Conservation (phyloP, 2,329 filamentous ascomycete species). For the Exophiala oligosperma region DNA sequence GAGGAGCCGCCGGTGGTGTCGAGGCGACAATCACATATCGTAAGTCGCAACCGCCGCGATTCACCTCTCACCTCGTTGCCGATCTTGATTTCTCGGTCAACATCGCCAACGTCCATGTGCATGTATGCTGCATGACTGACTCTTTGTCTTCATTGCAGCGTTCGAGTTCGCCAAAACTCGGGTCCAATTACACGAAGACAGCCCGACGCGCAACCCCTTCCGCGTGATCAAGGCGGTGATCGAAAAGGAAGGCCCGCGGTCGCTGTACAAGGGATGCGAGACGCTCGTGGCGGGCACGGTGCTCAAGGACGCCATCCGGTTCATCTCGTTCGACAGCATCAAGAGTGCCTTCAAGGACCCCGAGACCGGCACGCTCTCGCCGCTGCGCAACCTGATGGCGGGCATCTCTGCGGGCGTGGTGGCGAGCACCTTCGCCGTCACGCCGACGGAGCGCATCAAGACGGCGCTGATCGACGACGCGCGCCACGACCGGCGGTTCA, state of each 20-base stretch:
- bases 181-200: slow-evolving; percentile 52
- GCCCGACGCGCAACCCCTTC: slow-evolving; percentile 58
- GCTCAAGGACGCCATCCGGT: slow-evolving; percentile 66
- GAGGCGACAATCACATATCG: slow-evolving; percentile 51
- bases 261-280: slow-evolving; percentile 64
- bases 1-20: slow-evolving; percentile 54
- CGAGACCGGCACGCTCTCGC: slow-evolving; percentile 57
- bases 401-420: slow-evolving; percentile 65
- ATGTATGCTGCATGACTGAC: too few relatives aligned
- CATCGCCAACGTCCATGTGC: not conserved
- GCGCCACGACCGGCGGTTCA: slow-evolving; percentile 47
- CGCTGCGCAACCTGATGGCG: slow-evolving; percentile 58
- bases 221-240: slow-evolving; percentile 56
- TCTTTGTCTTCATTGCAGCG: slow-evolving; percentile 37
- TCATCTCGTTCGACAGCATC: slow-evolving; percentile 66
- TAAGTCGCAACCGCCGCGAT: slow-evolving; percentile 9
- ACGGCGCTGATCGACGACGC: slow-evolving; percentile 67
- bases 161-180: slow-evolving; percentile 69
- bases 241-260: slow-evolving; percentile 55
- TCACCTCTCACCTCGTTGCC: not conserved
- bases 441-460: slow-evolving; percentile 68
- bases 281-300: slow-evolving; percentile 62
- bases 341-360: slow-evolving; percentile 54
- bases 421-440: slow-evolving; percentile 64
- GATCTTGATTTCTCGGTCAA: not conserved